These are phyloP conservation scores for Rhododendron kiyosumense DNA, from an alignment of 148 eudicot species.

Conservation along the genomic window DNA sequence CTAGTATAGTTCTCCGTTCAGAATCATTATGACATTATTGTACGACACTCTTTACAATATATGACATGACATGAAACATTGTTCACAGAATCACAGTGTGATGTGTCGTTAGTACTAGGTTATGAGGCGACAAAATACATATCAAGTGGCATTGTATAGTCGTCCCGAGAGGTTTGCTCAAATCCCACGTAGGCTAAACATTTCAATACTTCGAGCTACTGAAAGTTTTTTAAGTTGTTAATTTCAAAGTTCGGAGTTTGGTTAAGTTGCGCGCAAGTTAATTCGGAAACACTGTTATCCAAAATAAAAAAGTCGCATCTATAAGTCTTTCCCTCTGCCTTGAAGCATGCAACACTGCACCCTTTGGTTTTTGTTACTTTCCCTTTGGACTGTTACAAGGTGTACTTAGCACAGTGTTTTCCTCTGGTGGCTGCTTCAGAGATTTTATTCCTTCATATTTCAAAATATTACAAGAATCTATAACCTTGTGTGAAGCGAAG, in stretches of 20 bases:
- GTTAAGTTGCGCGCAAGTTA: background rate
- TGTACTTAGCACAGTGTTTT: background rate
- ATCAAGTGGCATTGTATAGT: background rate
- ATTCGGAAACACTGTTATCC: no score
- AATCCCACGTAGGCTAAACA: background rate
- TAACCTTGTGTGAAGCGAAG: conserved; percentile 1
- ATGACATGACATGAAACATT: no score
- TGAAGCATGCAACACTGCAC: background rate
- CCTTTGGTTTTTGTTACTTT: background rate
- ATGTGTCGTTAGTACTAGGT: no score
- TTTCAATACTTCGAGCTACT: background rate
- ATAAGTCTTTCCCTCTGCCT: background rate
- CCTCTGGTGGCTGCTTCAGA: background rate
- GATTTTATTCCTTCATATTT: background rate
- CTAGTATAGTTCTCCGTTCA: background rate
- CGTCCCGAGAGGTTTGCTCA: background rate
- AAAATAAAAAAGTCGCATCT: background rate
- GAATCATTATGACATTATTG: background rate
- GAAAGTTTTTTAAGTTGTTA: no score
- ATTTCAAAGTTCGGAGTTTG: background rate
- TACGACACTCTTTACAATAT: background rate
- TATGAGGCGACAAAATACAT: no score
- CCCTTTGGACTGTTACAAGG: background rate
- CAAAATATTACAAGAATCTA: background rate
- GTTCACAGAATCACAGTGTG: no score